These are phyloP conservation scores for Fragaria iinumae DNA, from an alignment of 306 rosid genomes.

Conservation along the genomic window DNA sequence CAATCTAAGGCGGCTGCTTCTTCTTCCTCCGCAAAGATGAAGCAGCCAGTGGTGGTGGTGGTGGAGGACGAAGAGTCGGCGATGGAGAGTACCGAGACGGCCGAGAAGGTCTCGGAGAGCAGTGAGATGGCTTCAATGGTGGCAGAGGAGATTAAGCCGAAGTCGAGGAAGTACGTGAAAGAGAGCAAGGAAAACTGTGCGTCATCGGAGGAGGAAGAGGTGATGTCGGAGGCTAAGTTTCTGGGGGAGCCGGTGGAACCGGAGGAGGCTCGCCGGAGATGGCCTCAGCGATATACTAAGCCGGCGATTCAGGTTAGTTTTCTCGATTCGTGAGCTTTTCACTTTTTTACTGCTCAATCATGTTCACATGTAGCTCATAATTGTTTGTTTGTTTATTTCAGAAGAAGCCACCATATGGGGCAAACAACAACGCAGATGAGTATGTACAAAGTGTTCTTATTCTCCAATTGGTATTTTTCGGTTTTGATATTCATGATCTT, in stretches of 20 bases:
- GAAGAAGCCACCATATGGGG: not conserved
- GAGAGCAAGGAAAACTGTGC: not conserved
- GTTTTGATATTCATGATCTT: not conserved
- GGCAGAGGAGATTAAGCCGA: no score
- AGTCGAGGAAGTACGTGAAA: not conserved
- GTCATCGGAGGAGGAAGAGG: not conserved
- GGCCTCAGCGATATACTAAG: not conserved
- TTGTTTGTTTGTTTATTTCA: not conserved
- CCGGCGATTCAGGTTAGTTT: not conserved
- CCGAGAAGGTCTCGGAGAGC: no score
- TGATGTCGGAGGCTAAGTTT: not conserved
- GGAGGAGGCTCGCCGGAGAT: not conserved
- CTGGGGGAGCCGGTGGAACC: not conserved
- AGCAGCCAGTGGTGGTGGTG: not conserved
- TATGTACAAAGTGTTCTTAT: not conserved
- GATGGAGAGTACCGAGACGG: not conserved
- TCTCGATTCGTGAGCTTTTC: not conserved
- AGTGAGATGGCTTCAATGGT: no score
- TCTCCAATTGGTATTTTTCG: not conserved
- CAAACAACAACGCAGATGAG: not conserved
- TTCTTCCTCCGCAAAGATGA: not conserved
- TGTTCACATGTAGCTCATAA: not conserved
- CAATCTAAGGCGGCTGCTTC: not conserved
- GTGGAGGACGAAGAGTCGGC: not conserved
- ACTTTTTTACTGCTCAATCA: not conserved